Evolutionary conservation across 371 early-diverging fungal genomes (phyloP), one percentile per base, ranked within the genome.

Genomic region (Parasitella parasitica): DNA sequence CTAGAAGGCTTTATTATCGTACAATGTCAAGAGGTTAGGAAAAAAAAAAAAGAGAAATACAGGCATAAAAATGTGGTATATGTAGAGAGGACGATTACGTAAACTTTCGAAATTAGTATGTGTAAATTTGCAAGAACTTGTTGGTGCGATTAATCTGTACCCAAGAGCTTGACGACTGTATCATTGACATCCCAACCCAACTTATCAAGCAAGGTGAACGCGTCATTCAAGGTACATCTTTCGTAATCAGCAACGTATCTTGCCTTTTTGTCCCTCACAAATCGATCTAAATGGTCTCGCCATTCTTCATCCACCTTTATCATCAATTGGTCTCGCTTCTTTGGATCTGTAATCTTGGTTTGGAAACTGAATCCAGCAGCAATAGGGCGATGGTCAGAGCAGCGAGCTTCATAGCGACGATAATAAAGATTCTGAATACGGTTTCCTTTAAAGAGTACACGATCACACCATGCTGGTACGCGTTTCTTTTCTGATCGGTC

Each of bases 351-450:
- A 30, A 57, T 51, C 57, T 90, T 43, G 15, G 84, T 77, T 1
- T 68, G 74, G 2, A 82, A 67, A 12, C 55, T 64, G 64, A 92
- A 90, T 0, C 80, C 78, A 5, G 86, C 86, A 11, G 84, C 78
- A 54, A 94, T 86, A 2, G 94, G 93, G 9, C 90, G 80, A 69
- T 94, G 94, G 69, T 94, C 94, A 0, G 91, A 90, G 5, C 86
- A 83, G 0, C 72, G 75, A 30, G 87, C 77, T 57, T 91, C 90
- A 54, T 72, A 71, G 16, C 92, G 81, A 32, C 48, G 60, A 62
- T 82, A 84, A 63, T 66, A 56, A 15, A 59, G 22, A 36, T 62
- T 60, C 30, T 48, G 16, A 2, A 35, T 49, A 22, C n/a, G 6
- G 18, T 49, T 36, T 16, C 50, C 59, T 24, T 49, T 18, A 15